These are phyloP conservation scores for Erythrophleum ivorense DNA, from an alignment of 331 rosid genomes.

Conservation along the genomic window DNA sequence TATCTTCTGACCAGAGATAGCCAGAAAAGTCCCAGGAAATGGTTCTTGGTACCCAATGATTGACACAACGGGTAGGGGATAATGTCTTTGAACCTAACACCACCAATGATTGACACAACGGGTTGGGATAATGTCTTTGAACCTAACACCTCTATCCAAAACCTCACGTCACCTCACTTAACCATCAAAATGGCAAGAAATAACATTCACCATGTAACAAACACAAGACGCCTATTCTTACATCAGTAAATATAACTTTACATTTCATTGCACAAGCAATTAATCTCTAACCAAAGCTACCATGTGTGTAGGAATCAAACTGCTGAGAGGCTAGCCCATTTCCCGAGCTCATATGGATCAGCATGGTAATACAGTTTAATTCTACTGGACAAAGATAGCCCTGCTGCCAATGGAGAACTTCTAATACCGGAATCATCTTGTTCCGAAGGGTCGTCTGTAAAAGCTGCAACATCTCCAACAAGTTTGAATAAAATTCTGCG, in stretches of 20 bases:
- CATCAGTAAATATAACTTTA: slow-evolving; percentile 56
- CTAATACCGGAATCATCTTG: slow-evolving; percentile 74
- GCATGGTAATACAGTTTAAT: slow-evolving; percentile 22
- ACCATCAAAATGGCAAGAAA: slow-evolving; percentile 19
- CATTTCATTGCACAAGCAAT: slow-evolving; percentile 48
- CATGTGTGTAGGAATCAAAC: slow-evolving; percentile 48
- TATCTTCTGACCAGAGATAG: background rate
- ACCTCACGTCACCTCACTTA: slow-evolving; percentile 29
- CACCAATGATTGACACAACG: background rate
- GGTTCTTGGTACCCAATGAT: background rate
- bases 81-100: slow-evolving; percentile 13
- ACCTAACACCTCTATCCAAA: slow-evolving; percentile 33
- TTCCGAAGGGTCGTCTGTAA: slow-evolving; percentile 78
- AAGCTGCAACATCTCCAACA: slow-evolving; percentile 86
- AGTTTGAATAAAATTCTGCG: slow-evolving; percentile 78
- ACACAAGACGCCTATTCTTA: slow-evolving; percentile 34
- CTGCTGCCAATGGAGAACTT: slow-evolving; percentile 61
- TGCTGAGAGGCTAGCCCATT: slow-evolving; percentile 79
- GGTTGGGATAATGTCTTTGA: background rate
- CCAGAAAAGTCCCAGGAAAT: background rate
- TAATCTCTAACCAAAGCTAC: slow-evolving; percentile 23
- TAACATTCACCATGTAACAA: slow-evolving; percentile 32
- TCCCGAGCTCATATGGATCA: slow-evolving; percentile 31
- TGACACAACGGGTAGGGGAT: background rate
- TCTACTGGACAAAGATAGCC: slow-evolving; percentile 83